Evolutionary conservation across 2,329 filamentous ascomycete genomes (phyloP).

Genomic region (Hysterium pulicare): DNA sequence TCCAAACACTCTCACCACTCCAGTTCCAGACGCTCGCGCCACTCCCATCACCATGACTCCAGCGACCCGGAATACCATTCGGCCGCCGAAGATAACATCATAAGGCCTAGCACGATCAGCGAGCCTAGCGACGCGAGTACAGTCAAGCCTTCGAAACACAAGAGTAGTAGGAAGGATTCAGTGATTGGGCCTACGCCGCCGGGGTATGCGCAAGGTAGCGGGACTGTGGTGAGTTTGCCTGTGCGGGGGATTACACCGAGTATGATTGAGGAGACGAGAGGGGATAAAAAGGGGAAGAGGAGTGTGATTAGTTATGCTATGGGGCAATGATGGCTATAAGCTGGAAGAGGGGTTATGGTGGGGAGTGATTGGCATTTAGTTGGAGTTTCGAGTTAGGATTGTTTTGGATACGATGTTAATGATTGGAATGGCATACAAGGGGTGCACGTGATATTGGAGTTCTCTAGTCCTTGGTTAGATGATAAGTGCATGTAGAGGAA

Average conservation of each 20-base stretch:
- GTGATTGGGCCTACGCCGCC: constrained; percentile 24
- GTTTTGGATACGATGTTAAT: no score
- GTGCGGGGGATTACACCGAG: constrained; percentile 37
- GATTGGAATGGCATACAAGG: no score
- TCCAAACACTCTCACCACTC: constrained; percentile 19
- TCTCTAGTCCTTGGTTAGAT: no score
- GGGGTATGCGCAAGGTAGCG: constrained; percentile 23
- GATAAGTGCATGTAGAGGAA: no score
- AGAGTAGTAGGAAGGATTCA: constrained; percentile 28
- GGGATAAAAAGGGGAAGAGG: constrained; percentile 29
- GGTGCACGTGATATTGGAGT: no score
- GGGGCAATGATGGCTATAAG: no score
- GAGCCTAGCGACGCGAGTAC: constrained; percentile 28
- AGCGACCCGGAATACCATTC: background rate
- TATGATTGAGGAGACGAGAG: constrained; percentile 31
- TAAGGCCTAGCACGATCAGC: no score
- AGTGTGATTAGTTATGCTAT: constrained; percentile 33
- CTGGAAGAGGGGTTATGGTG: no score
- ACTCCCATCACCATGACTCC: constrained; percentile 3
- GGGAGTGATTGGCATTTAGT: no score
- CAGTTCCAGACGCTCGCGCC: constrained; percentile 23
- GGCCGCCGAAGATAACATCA: constrained; percentile 7
- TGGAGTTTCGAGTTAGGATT: no score
- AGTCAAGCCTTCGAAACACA: constrained; percentile 22
- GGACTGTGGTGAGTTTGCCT: constrained; percentile 30